Conservation (phyloP, 495 filamentous ascomycete genomes). For the Xylaria intraflava region DNA sequence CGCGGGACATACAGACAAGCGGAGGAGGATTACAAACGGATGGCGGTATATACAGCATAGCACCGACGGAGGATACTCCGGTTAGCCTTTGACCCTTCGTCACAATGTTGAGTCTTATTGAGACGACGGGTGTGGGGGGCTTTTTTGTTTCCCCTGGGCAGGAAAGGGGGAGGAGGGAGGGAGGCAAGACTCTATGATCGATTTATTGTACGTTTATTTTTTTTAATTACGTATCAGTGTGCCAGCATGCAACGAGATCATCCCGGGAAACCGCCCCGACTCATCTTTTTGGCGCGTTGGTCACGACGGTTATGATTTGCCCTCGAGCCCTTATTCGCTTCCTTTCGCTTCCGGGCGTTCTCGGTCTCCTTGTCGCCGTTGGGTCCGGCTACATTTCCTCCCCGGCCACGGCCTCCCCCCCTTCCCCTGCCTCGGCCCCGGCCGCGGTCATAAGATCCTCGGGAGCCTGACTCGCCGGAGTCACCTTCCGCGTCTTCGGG, state of each 20-base stretch:
- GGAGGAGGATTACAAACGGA: constrained; percentile 10
- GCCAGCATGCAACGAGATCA: too few relatives aligned
- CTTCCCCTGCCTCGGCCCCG: constrained; percentile 48
- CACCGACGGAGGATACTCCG: background rate
- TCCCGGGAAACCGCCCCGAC: constrained; percentile 51
- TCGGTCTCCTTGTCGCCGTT: constrained; percentile 54
- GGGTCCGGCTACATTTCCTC: constrained; percentile 53
- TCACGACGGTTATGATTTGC: constrained; percentile 64
- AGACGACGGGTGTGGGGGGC: too few relatives aligned
- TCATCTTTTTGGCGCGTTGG: constrained; percentile 72
- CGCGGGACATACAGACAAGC: constrained; percentile 14
- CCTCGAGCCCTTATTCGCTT: constrained; percentile 54
- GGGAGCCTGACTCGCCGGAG: constrained; percentile 16
- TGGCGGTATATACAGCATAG: background rate
- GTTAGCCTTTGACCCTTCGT: too few relatives aligned
- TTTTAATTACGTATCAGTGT: background rate
- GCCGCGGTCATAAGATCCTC: constrained; percentile 33
- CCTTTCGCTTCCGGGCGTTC: constrained; percentile 56
- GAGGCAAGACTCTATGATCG: background rate
- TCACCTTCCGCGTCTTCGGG: constrained; percentile 40
- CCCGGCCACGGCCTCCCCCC: constrained; percentile 42
- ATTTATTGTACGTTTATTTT: background rate
- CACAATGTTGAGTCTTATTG: too few relatives aligned
- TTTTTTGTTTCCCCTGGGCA: too few relatives aligned
- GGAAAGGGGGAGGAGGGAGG: too few relatives aligned